Conservation (phyloP, 805 yeast species). For the Lipomyces anomalus region DNA sequence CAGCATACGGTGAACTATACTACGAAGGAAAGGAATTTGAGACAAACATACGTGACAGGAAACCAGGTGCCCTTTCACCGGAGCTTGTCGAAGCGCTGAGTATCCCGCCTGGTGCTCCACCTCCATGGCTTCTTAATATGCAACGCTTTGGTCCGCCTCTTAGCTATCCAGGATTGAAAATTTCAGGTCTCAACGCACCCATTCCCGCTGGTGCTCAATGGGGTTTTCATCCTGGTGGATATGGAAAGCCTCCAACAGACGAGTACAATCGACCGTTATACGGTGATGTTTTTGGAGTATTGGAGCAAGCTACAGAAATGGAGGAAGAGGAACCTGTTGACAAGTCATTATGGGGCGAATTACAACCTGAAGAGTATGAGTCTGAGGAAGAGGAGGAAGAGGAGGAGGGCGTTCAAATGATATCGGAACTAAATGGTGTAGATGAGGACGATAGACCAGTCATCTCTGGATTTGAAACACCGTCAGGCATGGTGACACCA, state of each 20-base stretch:
- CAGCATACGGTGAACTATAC: constrained; percentile 70
- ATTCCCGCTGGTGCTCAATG: constrained; percentile 37
- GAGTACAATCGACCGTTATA: constrained; percentile 33
- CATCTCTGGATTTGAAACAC: constrained; percentile 16
- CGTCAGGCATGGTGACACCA: constrained; percentile 25
- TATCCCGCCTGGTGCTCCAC: constrained; percentile 50
- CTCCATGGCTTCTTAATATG: constrained; percentile 79
- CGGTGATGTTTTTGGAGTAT: constrained; percentile 33
- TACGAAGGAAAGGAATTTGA: constrained; percentile 69
- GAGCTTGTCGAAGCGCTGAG: constrained; percentile 66
- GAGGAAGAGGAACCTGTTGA: constrained; percentile 24
- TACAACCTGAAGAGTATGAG: constrained; percentile 34
- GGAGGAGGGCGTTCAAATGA: constrained; percentile 34
- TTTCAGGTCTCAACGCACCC: constrained; percentile 49
- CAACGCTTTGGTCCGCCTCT: constrained; percentile 76
- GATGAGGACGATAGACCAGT: constrained; percentile 21
- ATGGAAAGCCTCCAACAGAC: constrained; percentile 36
- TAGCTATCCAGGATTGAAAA: constrained; percentile 57
- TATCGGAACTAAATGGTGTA: constrained; percentile 30
- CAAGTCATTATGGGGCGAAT: constrained; percentile 35
- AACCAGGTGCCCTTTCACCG: constrained; percentile 66
- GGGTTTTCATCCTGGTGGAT: constrained; percentile 40
- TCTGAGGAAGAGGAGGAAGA: constrained; percentile 31
- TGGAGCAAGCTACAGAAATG: constrained; percentile 8
- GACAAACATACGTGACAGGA: constrained; percentile 37